A percentile compares a stretch with the other conserved stretches of the same genome.
Evolutionary conservation across 2,329 filamentous ascomycete species (phyloP).

Genomic region (Lasiodiplodia hormozganensis): DNA sequence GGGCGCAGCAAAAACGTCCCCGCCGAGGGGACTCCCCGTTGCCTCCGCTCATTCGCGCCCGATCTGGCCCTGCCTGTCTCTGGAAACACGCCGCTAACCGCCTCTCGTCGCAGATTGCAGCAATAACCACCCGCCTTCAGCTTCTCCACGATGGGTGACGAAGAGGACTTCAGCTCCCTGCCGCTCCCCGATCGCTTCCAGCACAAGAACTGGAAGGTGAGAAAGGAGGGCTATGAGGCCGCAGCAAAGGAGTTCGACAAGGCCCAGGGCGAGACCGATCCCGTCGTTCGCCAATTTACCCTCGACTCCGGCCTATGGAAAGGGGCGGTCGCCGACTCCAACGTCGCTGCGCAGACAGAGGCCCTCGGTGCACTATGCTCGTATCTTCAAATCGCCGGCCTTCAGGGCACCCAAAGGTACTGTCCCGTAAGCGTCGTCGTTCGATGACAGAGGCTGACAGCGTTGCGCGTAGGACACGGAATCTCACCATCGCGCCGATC

Average conservation of each 20-base stretch:
- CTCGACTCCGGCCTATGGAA: constrained; percentile 90
- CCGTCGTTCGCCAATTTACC: constrained; percentile 85
- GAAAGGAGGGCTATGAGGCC: constrained; percentile 94
- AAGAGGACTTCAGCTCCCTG: constrained; percentile 82
- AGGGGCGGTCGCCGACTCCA: constrained; percentile 88
- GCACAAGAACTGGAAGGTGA: constrained; percentile 97
- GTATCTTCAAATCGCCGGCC: constrained; percentile 89
- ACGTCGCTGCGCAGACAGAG: constrained; percentile 96
- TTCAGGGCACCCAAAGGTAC: constrained; percentile 75
- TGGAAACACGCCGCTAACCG: neutral
- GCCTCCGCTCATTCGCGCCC: neutral
- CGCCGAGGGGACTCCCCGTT: neutral
- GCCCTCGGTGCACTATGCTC: constrained; percentile 86
- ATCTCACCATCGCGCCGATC: constrained; percentile 76
- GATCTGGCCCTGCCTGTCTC: neutral
- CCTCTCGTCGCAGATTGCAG: constrained; percentile 2
- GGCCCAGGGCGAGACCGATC: constrained; percentile 83
- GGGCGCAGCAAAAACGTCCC: constrained; percentile 10
- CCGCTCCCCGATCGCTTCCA: constrained; percentile 80
- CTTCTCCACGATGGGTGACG: constrained; percentile 72
- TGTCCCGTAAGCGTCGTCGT: constrained; percentile 28
- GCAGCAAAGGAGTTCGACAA: constrained; percentile 85
- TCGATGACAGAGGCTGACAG: constrained; percentile 22
- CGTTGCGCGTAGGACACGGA: constrained; percentile 67
- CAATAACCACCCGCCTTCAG: constrained; percentile 17